Evolutionary conservation across 805 yeast genomes (phyloP).

Genomic region (Barnettozyma vustinii): DNA sequence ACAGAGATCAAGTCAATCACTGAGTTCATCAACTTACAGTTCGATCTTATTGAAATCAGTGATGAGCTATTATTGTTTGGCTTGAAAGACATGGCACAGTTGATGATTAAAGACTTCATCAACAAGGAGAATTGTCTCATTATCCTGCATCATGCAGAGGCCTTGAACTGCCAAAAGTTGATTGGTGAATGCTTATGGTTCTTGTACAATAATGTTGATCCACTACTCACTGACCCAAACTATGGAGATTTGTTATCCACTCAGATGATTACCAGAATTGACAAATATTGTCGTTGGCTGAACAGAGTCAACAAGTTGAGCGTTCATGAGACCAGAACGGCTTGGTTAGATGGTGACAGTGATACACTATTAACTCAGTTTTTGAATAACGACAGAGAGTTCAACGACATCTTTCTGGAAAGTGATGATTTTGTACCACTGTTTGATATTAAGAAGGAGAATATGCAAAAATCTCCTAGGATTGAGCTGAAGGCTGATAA

Average conservation of each 20-base stretch:
- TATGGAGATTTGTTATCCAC: slow-evolving; percentile 18
- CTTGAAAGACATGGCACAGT: slow-evolving; percentile 57
- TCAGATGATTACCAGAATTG: slow-evolving; percentile 22
- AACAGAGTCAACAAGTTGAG: slow-evolving; percentile 20
- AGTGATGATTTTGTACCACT: slow-evolving; percentile 32
- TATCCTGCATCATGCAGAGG: slow-evolving; percentile 49
- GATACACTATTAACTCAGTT: slow-evolving; percentile 30
- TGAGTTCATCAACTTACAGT: slow-evolving; percentile 45
- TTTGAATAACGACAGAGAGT: slow-evolving; percentile 28
- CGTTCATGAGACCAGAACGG: slow-evolving; percentile 6
- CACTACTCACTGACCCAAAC: slow-evolving; percentile 41
- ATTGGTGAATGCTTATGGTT: slow-evolving; percentile 62
- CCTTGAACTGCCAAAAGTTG: slow-evolving; percentile 47
- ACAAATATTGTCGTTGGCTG: slow-evolving; percentile 33
- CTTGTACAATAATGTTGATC: slow-evolving; percentile 58
- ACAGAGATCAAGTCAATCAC: slow-evolving; percentile 24
- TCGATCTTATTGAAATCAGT: slow-evolving; percentile 55
- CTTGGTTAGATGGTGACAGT: slow-evolving; percentile 29
- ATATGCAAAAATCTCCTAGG: slow-evolving; percentile 12
- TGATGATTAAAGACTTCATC: slow-evolving; percentile 50
- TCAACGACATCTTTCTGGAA: slow-evolving; percentile 38
- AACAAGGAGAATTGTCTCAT: slow-evolving; percentile 53
- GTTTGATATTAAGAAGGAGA: slow-evolving; percentile 27
- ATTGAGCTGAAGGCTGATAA: slow-evolving; percentile 12
- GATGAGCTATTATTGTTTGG: slow-evolving; percentile 60